These are phyloP conservation scores for Sugiyamaella lignohabitans DNA, from an alignment of 805 yeast species.

Conservation along the genomic window DNA sequence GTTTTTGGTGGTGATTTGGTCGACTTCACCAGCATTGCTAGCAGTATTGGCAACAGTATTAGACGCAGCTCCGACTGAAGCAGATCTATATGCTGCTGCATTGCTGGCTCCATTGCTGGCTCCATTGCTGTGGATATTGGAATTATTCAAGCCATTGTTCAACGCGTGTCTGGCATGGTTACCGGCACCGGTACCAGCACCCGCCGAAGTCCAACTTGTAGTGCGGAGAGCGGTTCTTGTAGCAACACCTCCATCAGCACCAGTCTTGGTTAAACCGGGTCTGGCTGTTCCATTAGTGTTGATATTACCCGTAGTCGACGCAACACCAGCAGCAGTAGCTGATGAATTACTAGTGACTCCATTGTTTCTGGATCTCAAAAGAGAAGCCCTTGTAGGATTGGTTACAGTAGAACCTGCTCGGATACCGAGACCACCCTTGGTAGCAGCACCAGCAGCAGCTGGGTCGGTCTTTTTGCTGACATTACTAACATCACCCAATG, in stretches of 20 bases:
- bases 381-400: neutral
- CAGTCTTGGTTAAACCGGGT: neutral
- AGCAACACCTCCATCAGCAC: neutral
- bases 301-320: neutral
- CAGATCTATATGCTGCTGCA: too few relatives aligned
- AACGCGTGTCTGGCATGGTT: neutral
- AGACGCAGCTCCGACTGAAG: neutral
- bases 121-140: neutral
- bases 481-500: conserved; percentile 32
- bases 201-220: neutral
- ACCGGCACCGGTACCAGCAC: too few relatives aligned
- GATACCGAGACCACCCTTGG: neutral
- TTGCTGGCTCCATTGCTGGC: neutral
- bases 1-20: neutral
- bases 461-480: conserved; percentile 18
- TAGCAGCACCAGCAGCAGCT: neutral
- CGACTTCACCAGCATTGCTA: neutral
- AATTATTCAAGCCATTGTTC: too few relatives aligned
- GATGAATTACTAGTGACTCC: neutral
- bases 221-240: neutral
- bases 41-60: neutral
- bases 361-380: neutral
- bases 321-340: neutral
- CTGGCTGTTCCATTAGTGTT: neutral
- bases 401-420: neutral